Percentiles rank a stretch among this genome's conserved stretches.
phyloP scores from a whole-genome alignment of 306 rosid genomes.

The Gleditsia sinensis region DNA sequence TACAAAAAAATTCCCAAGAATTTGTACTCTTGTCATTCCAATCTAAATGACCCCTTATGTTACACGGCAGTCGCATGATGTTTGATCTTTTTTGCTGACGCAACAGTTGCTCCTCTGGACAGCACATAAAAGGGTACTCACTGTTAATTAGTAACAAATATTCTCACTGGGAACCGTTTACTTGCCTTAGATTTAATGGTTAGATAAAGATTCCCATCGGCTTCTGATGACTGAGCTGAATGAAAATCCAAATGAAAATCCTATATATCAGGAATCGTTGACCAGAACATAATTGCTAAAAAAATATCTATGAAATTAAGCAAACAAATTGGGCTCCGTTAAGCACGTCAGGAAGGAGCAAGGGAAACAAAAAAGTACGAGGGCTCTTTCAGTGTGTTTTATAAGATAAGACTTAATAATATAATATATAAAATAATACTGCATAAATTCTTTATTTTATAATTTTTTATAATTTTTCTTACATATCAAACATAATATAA shows the following conservation, averaged over 20 bases:
- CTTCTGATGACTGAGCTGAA: conserved; percentile 73
- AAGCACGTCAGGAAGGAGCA: neutral
- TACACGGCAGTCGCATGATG: conserved; percentile 32
- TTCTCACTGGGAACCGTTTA: conserved; percentile 8
- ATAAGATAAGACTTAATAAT: no score
- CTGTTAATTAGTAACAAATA: no score
- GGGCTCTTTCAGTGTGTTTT: no score
- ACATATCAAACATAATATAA: no score
- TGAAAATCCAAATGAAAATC: conserved; percentile 63
- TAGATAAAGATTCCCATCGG: conserved; percentile 61
- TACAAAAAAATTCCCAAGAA: conserved; percentile 20
- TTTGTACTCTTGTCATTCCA: conserved; percentile 16
- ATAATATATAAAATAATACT: no score
- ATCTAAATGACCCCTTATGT: conserved; percentile 7
- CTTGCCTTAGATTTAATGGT: conserved; percentile 70
- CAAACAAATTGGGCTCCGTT: neutral
- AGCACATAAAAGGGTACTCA: conserved; percentile 28
- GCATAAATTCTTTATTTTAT: no score
- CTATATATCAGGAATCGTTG: no score
- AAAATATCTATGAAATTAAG: neutral
- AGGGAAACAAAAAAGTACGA: neutral
- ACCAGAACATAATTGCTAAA: neutral
- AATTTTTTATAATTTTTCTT: no score
- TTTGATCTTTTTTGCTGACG: conserved; percentile 44
- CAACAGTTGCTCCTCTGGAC: conserved; percentile 40